phyloP scores from a whole-genome alignment of 345 rosid genomes.

The Anastatica hierochuntica region DNA sequence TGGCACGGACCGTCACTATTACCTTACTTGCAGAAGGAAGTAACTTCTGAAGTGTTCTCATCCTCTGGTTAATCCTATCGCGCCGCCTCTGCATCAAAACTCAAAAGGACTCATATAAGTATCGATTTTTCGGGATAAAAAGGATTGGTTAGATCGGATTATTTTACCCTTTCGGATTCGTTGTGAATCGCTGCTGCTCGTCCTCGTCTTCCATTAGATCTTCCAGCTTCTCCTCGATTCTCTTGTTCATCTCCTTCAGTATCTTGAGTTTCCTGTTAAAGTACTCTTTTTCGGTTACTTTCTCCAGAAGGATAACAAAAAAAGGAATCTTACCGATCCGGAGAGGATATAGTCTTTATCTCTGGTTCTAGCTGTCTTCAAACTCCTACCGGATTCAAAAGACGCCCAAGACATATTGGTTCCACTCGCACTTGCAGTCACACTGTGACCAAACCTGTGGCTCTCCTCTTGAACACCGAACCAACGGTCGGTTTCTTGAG shows the following conservation, averaged over 20 bases:
- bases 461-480: conserved; percentile 19
- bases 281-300: not conserved
- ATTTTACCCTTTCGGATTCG: conserved; percentile 48
- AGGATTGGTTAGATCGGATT: too few relatives aligned
- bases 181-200: conserved; percentile 47
- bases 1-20: not conserved
- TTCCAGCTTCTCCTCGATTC: conserved; percentile 29
- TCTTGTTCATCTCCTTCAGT: conserved; percentile 40
- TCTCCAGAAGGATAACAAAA: not conserved
- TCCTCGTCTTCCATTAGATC: conserved; percentile 34
- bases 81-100: conserved; percentile 39
- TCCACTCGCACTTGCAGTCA: conserved; percentile 26
- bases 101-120: too few relatives aligned
- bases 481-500: conserved; percentile 17
- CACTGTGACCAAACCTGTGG: conserved; percentile 22
- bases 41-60: conserved; percentile 63
- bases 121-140: too few relatives aligned
- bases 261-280: conserved; percentile 29
- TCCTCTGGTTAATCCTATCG: conserved; percentile 62
- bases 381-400: conserved; percentile 36
- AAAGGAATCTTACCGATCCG: conserved; percentile 33
- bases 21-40: conserved; percentile 68
- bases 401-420: conserved; percentile 31
- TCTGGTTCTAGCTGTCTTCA: conserved; percentile 32
- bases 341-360: conserved; percentile 39